These are phyloP conservation scores for Macaranga tanarius DNA, from an alignment of 441 rosid genomes.

Conservation along the genomic window DNA sequence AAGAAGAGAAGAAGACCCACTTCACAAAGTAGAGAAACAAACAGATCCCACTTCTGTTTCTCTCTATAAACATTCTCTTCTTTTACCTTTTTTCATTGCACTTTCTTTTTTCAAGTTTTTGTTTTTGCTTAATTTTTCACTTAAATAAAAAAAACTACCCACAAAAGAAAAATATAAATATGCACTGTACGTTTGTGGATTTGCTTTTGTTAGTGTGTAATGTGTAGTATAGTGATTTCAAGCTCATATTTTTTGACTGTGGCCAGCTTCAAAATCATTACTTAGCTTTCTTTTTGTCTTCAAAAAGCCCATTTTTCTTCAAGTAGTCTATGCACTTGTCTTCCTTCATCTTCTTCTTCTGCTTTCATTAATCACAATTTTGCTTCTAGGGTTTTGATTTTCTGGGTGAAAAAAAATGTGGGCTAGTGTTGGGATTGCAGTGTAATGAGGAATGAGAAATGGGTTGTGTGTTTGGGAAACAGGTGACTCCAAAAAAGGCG, in stretches of 20 bases:
- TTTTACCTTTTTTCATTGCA: not conserved
- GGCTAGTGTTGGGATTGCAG: conserved; percentile 16
- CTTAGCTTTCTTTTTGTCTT: conserved; percentile 35
- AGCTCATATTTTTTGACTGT: conserved; percentile 28
- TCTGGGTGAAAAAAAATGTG: conserved; percentile 25
- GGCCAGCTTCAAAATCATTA: conserved; percentile 47
- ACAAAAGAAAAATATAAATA: not conserved
- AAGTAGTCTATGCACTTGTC: conserved; percentile 13
- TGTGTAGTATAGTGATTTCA: not conserved
- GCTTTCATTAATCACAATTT: conserved; percentile 16
- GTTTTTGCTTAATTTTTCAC: not conserved
- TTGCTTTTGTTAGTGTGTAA: conserved; percentile 16
- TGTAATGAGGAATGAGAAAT: conserved; percentile 51
- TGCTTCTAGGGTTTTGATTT: conserved; percentile 19
- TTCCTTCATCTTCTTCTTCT: not conserved
- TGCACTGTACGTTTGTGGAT: conserved; percentile 15
- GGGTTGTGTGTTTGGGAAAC: conserved; percentile 94
- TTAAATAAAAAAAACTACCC: not conserved
- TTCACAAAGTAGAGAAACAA: not conserved
- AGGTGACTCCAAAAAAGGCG: conserved; percentile 44
- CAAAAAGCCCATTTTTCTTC: conserved; percentile 28
- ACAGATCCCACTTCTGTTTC: conserved; percentile 26
- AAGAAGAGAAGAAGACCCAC: conserved; percentile 19
- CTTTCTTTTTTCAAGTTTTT: not conserved
- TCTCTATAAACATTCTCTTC: conserved; percentile 18